phyloP scores from a whole-genome alignment of 2,329 filamentous ascomycete species.

The Colletotrichum sp. region DNA sequence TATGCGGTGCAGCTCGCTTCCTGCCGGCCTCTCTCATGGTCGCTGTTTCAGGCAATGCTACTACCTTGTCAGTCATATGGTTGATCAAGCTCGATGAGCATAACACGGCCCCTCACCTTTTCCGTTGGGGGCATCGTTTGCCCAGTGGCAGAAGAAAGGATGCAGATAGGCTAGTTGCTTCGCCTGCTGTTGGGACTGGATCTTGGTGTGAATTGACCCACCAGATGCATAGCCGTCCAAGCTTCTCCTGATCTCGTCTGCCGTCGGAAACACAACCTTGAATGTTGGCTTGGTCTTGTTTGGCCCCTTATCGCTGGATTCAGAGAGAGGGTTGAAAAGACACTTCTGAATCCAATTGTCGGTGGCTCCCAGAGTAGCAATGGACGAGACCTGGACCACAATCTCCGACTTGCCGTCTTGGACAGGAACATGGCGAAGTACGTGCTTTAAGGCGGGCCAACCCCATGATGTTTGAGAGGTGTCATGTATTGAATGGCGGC shows the following conservation, averaged over 20 bases:
- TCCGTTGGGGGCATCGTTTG: conserved; percentile 57
- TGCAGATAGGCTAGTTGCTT: conserved; percentile 77
- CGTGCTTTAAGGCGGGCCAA: conserved; percentile 71
- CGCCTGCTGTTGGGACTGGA: conserved; percentile 70
- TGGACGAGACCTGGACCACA: conserved; percentile 76
- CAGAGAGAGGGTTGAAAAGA: conserved; percentile 57
- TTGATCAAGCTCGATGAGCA: not conserved
- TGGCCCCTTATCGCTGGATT: conserved; percentile 28
- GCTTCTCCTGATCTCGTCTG: conserved; percentile 77
- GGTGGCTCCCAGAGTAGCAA: conserved; percentile 76
- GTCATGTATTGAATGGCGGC: conserved; percentile 59
- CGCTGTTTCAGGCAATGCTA: conserved; percentile 30
- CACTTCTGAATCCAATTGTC: conserved; percentile 75
- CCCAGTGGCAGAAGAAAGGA: conserved; percentile 79
- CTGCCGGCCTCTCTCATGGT: conserved; percentile 58
- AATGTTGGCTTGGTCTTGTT: conserved; percentile 51
- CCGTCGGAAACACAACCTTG: conserved; percentile 81
- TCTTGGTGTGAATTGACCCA: conserved; percentile 81
- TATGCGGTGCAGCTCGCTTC: conserved; percentile 78
- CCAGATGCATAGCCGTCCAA: conserved; percentile 82
- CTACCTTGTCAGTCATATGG: not conserved
- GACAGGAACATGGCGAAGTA: conserved; percentile 60
- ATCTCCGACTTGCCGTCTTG: conserved; percentile 49
- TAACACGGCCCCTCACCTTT: conserved; percentile 26
- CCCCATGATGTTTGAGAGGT: conserved; percentile 71